These are phyloP conservation scores for Cryptococcus maquisensis DNA, from an alignment of 1,284 basidiomycete species.

Conservation along the genomic window DNA sequence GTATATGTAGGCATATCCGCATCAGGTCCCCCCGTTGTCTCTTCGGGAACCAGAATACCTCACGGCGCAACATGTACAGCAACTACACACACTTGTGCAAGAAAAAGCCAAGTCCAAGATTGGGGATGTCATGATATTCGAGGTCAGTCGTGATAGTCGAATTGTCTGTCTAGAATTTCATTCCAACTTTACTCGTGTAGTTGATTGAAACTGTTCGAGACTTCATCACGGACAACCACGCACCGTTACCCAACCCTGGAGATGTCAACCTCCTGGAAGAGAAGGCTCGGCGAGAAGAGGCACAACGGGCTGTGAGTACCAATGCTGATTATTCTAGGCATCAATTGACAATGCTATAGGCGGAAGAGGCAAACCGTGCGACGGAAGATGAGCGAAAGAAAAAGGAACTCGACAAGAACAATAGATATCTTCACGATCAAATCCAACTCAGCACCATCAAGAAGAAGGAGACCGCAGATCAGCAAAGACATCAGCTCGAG, in stretches of 20 bases:
- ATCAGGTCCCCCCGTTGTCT: slow-evolving; percentile 33
- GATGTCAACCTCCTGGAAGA: slow-evolving; percentile 47
- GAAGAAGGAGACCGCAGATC: slow-evolving; percentile 32
- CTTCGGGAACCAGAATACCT: slow-evolving; percentile 38
- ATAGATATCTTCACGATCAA: slow-evolving; percentile 35
- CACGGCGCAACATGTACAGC: slow-evolving; percentile 33
- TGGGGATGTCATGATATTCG: slow-evolving; percentile 44
- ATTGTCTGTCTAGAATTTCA: neutral
- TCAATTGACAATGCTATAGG: slow-evolving; percentile 17
- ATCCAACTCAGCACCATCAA: slow-evolving; percentile 38
- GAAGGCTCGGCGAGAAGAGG: slow-evolving; percentile 46
- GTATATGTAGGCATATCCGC: slow-evolving; percentile 35
- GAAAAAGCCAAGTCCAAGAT: slow-evolving; percentile 36
- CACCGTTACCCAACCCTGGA: slow-evolving; percentile 36
- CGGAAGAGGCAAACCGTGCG: slow-evolving; percentile 25
- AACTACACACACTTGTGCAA: slow-evolving; percentile 35
- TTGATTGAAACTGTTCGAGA: slow-evolving; percentile 37
- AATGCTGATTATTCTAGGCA: neutral
- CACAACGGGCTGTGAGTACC: slow-evolving; percentile 39
- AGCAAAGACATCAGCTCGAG: slow-evolving; percentile 25
- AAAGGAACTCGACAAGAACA: slow-evolving; percentile 28
- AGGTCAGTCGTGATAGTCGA: slow-evolving; percentile 24
- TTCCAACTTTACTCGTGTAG: slow-evolving; percentile 38
- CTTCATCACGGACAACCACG: slow-evolving; percentile 42
- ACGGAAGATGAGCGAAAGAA: slow-evolving; percentile 28